These are phyloP conservation scores for Fusarium sp. DNA, from an alignment of 2,329 filamentous ascomycete species.

Conservation along the genomic window DNA sequence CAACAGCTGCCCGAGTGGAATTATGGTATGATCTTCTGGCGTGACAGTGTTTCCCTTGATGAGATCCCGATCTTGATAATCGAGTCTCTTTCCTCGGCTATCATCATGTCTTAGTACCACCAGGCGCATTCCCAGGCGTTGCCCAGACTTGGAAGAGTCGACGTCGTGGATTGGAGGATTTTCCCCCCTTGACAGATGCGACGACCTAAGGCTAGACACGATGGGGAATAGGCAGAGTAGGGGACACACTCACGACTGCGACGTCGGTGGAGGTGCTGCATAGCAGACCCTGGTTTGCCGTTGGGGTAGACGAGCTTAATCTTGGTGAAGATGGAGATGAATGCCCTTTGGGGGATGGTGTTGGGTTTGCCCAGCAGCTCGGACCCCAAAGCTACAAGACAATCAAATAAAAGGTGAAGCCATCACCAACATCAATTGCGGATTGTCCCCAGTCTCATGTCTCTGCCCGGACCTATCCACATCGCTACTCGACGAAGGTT, in stretches of 20 bases:
- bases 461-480: not conserved
- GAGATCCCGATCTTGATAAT: conserved; percentile 21
- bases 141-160: not conserved
- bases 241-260: conserved; percentile 28
- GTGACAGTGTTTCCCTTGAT: conserved; percentile 31
- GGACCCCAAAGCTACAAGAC: conserved; percentile 4
- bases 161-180: not conserved
- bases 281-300: conserved; percentile 37
- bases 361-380: conserved; percentile 18
- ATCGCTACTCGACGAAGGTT: not conserved
- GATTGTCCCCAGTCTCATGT: not conserved
- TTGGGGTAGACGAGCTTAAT: conserved; percentile 43
- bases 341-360: conserved; percentile 40
- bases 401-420: conserved; percentile 2
- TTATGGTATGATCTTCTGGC: conserved; percentile 32
- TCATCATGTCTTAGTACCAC: not conserved
- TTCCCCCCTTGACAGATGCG: conserved; percentile 24
- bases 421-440: not conserved
- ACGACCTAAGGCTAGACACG: conserved; percentile 37
- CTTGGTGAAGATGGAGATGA: conserved; percentile 31
- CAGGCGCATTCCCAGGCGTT: not conserved
- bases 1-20: conserved; percentile 24
- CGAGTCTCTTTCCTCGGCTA: conserved; percentile 1
- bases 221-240: conserved; percentile 39
- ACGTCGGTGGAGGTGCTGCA: conserved; percentile 28